These are phyloP conservation scores for Fomitopsis schrenkii DNA, from an alignment of 1,284 basidiomycete species.

Conservation along the genomic window DNA sequence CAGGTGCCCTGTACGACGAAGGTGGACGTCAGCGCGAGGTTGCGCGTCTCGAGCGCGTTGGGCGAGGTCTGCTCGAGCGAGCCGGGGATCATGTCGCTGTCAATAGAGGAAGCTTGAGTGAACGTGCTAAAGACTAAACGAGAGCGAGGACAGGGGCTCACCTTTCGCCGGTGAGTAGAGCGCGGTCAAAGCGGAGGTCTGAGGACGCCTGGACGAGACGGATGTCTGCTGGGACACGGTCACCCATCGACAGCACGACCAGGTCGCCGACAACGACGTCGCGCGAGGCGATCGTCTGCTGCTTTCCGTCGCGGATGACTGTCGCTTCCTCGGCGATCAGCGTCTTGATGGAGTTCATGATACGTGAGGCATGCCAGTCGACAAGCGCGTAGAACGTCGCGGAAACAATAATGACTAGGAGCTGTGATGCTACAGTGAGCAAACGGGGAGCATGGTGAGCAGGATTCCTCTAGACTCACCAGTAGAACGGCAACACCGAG, in stretches of 20 bases:
- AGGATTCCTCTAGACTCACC: conserved; percentile 37
- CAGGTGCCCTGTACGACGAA: conserved; percentile 54
- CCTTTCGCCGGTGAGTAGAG: conserved; percentile 61
- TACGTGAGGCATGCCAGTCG: conserved; percentile 41
- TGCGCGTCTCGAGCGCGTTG: conserved; percentile 60
- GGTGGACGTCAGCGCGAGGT: conserved; percentile 54
- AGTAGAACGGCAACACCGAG: conserved; percentile 47
- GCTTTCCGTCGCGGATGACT: conserved; percentile 41
- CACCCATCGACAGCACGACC: conserved; percentile 34
- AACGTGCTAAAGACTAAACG: too few relatives aligned
- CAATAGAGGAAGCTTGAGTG: not conserved
- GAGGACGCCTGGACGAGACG: conserved; percentile 42
- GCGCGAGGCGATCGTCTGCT: conserved; percentile 22
- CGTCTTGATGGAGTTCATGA: conserved; percentile 49
- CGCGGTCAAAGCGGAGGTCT: conserved; percentile 58
- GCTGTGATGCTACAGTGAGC: conserved; percentile 30
- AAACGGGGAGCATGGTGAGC: conserved; percentile 40
- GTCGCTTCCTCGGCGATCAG: conserved; percentile 47
- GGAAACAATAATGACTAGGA: conserved; percentile 33
- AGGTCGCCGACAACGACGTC: conserved; percentile 31
- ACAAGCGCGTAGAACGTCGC: conserved; percentile 36
- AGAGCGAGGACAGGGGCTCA: conserved; percentile 4
- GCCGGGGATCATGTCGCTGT: conserved; percentile 46
- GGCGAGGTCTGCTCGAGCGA: conserved; percentile 46
- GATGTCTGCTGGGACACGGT: conserved; percentile 43